phyloP scores from a whole-genome alignment of 345 rosid genomes.

The Euphorbia peplus region DNA sequence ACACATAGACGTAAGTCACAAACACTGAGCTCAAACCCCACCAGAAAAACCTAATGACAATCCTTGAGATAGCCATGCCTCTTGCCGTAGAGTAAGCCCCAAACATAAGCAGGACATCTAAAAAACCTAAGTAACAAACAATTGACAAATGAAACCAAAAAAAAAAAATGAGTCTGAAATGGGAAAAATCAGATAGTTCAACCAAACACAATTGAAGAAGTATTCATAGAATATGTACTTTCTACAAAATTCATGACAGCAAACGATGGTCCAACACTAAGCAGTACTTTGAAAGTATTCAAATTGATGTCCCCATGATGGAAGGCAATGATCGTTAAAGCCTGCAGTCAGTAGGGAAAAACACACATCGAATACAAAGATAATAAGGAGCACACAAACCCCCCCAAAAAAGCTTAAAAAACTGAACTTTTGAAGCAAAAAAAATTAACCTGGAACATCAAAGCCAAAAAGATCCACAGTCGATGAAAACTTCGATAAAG shows the following conservation, averaged over 20 bases:
- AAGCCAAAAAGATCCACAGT: slow-evolving; percentile 87
- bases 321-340: slow-evolving; percentile 86
- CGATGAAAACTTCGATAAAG: slow-evolving; percentile 89
- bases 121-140: slow-evolving; percentile 51
- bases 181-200: neutral
- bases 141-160: slow-evolving; percentile 14
- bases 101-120: slow-evolving; percentile 86
- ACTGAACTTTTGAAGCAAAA: slow-evolving; percentile 12
- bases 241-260: slow-evolving; percentile 84
- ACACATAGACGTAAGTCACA: slow-evolving; percentile 75
- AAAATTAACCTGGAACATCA: slow-evolving; percentile 85
- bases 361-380: neutral
- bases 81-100: slow-evolving; percentile 90
- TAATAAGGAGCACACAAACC: slow-evolving; percentile 2
- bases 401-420: neutral
- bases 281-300: slow-evolving; percentile 69
- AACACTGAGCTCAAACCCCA: slow-evolving; percentile 64
- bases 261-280: slow-evolving; percentile 84
- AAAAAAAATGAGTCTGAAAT: slow-evolving; percentile 2
- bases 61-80: slow-evolving; percentile 98
- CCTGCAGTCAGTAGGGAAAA: slow-evolving; percentile 40
- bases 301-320: slow-evolving; percentile 48
- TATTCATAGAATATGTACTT: slow-evolving; percentile 44
- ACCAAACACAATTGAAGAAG: slow-evolving; percentile 14
- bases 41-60: slow-evolving; percentile 87